These are phyloP conservation scores for Piper betle DNA, from an alignment of 164 flowering plant species.

Conservation along the genomic window DNA sequence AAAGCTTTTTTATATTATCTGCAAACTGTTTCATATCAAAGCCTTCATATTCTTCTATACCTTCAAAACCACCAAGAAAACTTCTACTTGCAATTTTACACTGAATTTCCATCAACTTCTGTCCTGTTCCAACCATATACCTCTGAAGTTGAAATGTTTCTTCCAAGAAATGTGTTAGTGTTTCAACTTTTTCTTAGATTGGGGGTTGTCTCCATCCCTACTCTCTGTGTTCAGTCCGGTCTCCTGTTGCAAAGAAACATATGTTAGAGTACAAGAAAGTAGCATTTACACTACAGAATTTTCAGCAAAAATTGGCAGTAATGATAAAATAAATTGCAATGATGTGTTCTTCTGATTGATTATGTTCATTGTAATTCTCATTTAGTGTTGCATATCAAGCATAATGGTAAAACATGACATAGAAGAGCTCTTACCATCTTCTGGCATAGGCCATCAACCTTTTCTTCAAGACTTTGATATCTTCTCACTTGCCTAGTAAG, in stretches of 20 bases:
- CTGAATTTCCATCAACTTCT: slow-evolving; percentile 65
- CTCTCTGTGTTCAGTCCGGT: slow-evolving; percentile 16
- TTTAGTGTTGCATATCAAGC: too few species aligned
- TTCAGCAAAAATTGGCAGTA: background rate
- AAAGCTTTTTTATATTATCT: slow-evolving; percentile 37
- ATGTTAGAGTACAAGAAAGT: background rate
- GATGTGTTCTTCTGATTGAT: background rate
- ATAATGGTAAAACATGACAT: background rate
- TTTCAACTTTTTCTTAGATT: slow-evolving; percentile 33
- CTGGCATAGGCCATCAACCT: slow-evolving; percentile 64
- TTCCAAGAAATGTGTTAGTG: slow-evolving; percentile 54
- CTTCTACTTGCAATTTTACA: slow-evolving; percentile 40
- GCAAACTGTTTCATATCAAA: slow-evolving; percentile 54
- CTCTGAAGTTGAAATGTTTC: slow-evolving; percentile 91
- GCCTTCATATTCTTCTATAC: slow-evolving; percentile 23
- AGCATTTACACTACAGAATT: background rate
- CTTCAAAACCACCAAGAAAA: slow-evolving; percentile 23
- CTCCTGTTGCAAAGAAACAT: slow-evolving; percentile 26
- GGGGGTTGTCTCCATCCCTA: slow-evolving; percentile 16
- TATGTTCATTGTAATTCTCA: too few species aligned
- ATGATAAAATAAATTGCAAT: background rate
- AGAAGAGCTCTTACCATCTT: slow-evolving; percentile 50
- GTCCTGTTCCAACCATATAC: slow-evolving; percentile 86
- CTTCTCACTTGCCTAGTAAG: slow-evolving; percentile 69
- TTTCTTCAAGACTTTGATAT: slow-evolving; percentile 73